A percentile compares a stretch with the other conserved stretches of the same genome.
phyloP scores from a whole-genome alignment of 176 grass and related monocot species.

The Pharus latifolius region DNA sequence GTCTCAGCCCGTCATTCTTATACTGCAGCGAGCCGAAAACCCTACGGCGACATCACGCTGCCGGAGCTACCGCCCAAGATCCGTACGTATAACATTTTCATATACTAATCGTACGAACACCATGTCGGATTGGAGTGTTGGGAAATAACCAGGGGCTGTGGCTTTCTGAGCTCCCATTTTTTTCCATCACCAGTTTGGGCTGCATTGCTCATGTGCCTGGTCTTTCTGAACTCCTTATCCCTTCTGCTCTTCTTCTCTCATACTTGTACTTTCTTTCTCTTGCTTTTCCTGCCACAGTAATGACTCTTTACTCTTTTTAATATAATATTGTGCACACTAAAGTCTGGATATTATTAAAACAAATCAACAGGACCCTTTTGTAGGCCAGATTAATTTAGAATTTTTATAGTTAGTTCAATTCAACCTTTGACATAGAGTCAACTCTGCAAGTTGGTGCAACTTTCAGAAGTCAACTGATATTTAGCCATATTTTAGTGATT shows the following conservation, averaged over 20 bases:
- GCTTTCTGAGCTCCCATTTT: slow-evolving; percentile 7
- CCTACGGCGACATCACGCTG: slow-evolving; percentile 6
- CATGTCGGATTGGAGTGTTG: neutral
- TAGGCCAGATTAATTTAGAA: slow-evolving; percentile 4
- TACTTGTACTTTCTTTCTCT: slow-evolving; percentile 27
- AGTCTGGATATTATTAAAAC: slow-evolving; percentile 8
- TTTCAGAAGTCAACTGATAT: slow-evolving; percentile 18
- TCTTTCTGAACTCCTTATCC: slow-evolving; percentile 30
- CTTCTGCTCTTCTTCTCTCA: slow-evolving; percentile 26
- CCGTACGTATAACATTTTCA: neutral
- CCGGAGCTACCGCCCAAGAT: neutral
- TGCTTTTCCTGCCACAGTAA: neutral
- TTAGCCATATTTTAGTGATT: neutral
- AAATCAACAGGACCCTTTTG: neutral
- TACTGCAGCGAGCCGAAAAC: neutral
- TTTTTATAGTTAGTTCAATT: neutral
- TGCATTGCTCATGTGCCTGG: slow-evolving; percentile 42
- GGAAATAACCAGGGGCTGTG: neutral
- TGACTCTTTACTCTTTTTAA: slow-evolving; percentile 24
- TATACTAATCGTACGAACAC: neutral
- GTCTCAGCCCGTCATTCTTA: neutral
- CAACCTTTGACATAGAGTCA: slow-evolving; percentile 9
- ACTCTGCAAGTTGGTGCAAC: neutral
- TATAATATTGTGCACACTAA: slow-evolving; percentile 6
- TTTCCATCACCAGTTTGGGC: slow-evolving; percentile 4